Conservation (phyloP, 306 rosid species). For the Delonix regia region DNA sequence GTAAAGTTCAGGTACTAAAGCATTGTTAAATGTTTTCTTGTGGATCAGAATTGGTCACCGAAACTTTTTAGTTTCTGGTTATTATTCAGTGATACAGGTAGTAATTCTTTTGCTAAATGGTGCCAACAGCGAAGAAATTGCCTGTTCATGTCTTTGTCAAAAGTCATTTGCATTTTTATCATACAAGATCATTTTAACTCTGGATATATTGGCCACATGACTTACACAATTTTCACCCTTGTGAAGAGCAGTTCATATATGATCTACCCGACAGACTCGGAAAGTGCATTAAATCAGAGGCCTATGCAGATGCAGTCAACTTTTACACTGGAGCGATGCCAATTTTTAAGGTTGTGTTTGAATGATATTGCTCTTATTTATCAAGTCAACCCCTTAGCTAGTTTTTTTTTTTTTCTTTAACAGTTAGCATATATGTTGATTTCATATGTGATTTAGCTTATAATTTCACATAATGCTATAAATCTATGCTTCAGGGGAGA, state of each 20-base stretch:
- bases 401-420: constrained; percentile 12
- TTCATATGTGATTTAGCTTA: neutral
- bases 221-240: constrained; percentile 36
- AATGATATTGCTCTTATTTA: constrained; percentile 19
- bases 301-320: constrained; percentile 90
- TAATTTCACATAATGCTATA: neutral
- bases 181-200: neutral
- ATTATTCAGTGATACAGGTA: neutral
- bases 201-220: constrained; percentile 14
- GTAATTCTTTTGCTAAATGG: constrained; percentile 16
- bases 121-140: constrained; percentile 3
- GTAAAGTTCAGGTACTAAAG: constrained; percentile 83
- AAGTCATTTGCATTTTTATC: neutral
- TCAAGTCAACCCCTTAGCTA: constrained; percentile 33
- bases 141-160: neutral
- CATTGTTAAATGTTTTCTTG: neutral
- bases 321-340: constrained; percentile 94
- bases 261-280: constrained; percentile 91
- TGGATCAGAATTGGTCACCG: neutral
- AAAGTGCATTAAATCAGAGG: constrained; percentile 86
- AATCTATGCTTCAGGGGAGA: constrained; percentile 29
- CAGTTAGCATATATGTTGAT: neutral
- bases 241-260: constrained; percentile 80
- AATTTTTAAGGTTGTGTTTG: constrained; percentile 72
- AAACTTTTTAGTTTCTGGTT: constrained; percentile 18